These are phyloP conservation scores for Botryotinia calthae DNA, from an alignment of 2,329 filamentous ascomycete genomes.

Conservation along the genomic window DNA sequence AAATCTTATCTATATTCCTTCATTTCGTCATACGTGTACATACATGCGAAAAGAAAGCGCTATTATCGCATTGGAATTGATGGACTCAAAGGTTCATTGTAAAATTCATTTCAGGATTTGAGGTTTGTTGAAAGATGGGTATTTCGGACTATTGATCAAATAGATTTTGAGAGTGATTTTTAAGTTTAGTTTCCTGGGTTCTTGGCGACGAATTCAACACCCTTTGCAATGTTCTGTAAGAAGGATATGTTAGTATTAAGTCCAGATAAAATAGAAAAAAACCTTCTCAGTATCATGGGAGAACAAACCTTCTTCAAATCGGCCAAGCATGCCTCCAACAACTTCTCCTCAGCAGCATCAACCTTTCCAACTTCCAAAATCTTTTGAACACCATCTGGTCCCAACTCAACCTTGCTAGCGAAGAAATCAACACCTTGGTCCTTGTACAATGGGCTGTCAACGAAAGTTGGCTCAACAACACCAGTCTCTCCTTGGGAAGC, in stretches of 20 bases:
- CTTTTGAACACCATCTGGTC: slow-evolving; percentile 93
- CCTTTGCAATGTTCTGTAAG: slow-evolving; percentile 92
- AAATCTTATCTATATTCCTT: slow-evolving; percentile 13
- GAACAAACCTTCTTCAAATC: slow-evolving; percentile 67
- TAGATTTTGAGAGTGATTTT: not conserved
- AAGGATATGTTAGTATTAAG: slow-evolving; percentile 92
- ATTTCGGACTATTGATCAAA: slow-evolving; percentile 6
- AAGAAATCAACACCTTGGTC: slow-evolving; percentile 98
- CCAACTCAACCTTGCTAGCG: slow-evolving; percentile 90
- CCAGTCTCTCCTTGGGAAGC: slow-evolving; percentile 91
- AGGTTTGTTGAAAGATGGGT: not conserved
- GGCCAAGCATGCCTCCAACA: slow-evolving; percentile 78
- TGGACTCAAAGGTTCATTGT: not conserved
- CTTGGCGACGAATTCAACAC: slow-evolving; percentile 67
- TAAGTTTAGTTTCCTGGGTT: slow-evolving; percentile 26
- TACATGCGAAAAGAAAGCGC: slow-evolving; percentile 2
- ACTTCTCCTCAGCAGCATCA: slow-evolving; percentile 81
- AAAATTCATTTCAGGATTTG: not conserved
- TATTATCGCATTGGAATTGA: not conserved
- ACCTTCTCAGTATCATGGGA: not conserved
- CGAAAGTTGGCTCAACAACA: slow-evolving; percentile 92
- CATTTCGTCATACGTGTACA: slow-evolving; percentile 1
- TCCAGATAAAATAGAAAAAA: slow-evolving; percentile 66
- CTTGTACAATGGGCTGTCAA: slow-evolving; percentile 97
- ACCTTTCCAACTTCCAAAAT: slow-evolving; percentile 84